Conservation (phyloP, 495 filamentous ascomycete species). For the Trichocladium uniseriatum region DNA sequence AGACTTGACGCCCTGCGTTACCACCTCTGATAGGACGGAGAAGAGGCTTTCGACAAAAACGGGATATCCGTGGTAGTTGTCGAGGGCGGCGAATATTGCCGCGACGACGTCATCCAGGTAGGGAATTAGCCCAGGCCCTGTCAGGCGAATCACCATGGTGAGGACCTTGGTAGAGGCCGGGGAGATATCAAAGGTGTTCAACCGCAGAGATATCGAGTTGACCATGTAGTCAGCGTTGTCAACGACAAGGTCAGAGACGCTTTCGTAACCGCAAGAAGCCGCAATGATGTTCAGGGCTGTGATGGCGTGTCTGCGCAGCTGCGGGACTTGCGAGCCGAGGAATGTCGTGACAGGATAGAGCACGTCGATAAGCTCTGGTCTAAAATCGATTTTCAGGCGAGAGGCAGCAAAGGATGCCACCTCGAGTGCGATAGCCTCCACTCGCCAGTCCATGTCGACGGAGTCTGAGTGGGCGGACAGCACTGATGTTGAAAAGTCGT, state of each 20-base stretch:
- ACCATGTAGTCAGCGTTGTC: conserved; percentile 96
- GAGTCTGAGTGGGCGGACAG: conserved; percentile 46
- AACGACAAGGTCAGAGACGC: conserved; percentile 69
- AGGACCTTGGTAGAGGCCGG: conserved; percentile 86
- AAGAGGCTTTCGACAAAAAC: conserved; percentile 79
- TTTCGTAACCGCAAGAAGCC: conserved; percentile 60
- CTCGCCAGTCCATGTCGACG: conserved; percentile 53
- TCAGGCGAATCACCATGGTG: conserved; percentile 86
- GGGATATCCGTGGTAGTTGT: conserved; percentile 89
- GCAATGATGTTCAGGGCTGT: conserved; percentile 74
- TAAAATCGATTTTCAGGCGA: conserved; percentile 59
- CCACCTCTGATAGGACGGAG: conserved; percentile 67
- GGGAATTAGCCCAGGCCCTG: conserved; percentile 70
- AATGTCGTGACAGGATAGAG: conserved; percentile 83
- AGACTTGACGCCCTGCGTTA: conserved; percentile 66
- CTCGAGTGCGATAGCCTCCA: conserved; percentile 65
- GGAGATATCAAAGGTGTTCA: conserved; percentile 86
- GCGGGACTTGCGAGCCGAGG: conserved; percentile 61
- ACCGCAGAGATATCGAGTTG: conserved; percentile 78
- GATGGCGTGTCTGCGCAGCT: conserved; percentile 73
- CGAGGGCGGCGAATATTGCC: conserved; percentile 81
- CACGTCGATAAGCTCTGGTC: conserved; percentile 79
- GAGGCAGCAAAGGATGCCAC: conserved; percentile 62
- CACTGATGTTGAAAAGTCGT: conserved; percentile 61
- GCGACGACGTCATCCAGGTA: conserved; percentile 86